A percentile compares a stretch with the other conserved stretches of the same genome.
Evolutionary conservation across 192 early-diverging fungal species (phyloP).

Genomic region (Coemansia asiatica): DNA sequence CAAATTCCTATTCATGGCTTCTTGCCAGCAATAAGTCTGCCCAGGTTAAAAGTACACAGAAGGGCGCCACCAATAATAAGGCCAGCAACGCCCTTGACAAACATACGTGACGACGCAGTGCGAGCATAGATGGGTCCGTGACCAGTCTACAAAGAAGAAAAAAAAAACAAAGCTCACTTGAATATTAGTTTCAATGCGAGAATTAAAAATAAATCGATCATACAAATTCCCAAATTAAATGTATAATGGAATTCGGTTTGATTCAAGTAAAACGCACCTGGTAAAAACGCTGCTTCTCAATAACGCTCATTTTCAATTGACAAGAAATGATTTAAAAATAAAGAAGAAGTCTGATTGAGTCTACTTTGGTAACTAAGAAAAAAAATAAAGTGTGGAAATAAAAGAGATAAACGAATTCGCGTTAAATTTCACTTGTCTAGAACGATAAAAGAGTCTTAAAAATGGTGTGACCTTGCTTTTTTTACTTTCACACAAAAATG

Average conservation of each 20-base stretch:
- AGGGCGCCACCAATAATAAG: slow-evolving; percentile 27
- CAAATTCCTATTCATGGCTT: slow-evolving; percentile 6
- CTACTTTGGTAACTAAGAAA: not conserved
- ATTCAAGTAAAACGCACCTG: slow-evolving; percentile 30
- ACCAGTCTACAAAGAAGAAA: slow-evolving; percentile 29
- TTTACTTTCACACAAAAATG: not conserved
- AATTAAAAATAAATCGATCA: no score
- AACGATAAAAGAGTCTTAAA: not conserved
- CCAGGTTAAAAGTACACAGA: slow-evolving; percentile 24
- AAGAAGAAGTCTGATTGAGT: not conserved
- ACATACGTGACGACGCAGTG: slow-evolving; percentile 29
- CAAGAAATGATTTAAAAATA: slow-evolving; percentile 3
- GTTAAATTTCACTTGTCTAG: not conserved
- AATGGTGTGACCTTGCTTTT: not conserved
- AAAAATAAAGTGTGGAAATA: slow-evolving; percentile 6
- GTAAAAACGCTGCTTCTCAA: slow-evolving; percentile 56
- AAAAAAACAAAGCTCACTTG: not conserved
- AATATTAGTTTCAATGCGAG: not conserved
- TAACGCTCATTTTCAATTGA: slow-evolving; percentile 25
- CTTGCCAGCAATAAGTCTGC: slow-evolving; percentile 36
- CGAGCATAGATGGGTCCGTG: slow-evolving; percentile 50
- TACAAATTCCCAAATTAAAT: no score
- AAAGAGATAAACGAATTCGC: no score
- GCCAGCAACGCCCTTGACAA: slow-evolving; percentile 19
- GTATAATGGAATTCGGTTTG: not conserved